phyloP scores from a whole-genome alignment of 805 yeast genomes.

The Spathaspora passalidarum region DNA sequence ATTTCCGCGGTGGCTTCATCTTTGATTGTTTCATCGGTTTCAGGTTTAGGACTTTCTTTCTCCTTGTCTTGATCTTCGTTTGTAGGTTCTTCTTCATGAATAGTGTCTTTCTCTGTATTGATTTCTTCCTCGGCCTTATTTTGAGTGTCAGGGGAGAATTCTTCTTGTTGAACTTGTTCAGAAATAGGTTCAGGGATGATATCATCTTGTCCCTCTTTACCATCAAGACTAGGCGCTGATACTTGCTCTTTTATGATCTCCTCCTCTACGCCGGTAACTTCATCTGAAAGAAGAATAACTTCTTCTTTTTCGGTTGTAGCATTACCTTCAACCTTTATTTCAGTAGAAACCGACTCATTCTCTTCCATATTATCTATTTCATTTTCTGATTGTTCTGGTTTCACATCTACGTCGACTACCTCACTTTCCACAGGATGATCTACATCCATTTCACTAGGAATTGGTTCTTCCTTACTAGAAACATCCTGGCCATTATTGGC shows the following conservation, averaged over 20 bases:
- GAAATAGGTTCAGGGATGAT: too few relatives aligned
- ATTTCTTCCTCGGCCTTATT: neutral
- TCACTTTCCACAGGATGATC: neutral
- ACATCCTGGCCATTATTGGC: neutral
- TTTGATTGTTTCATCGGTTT: neutral
- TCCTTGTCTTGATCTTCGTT: neutral
- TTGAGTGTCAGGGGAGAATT: too few relatives aligned
- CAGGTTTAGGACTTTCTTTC: neutral
- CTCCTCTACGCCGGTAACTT: neutral
- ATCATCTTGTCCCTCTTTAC: too few relatives aligned
- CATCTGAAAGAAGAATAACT: neutral
- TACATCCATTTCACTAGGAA: neutral
- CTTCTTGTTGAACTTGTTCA: too few relatives aligned
- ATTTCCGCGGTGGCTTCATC: neutral
- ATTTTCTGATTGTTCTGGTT: neutral
- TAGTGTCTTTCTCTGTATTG: neutral
- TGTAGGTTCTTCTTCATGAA: too few relatives aligned
- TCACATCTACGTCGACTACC: neutral
- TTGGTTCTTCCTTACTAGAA: neutral
- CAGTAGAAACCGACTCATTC: neutral
- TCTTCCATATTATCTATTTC: constrained; percentile 1
- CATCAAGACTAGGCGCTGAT: too few relatives aligned
- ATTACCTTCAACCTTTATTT: neutral
- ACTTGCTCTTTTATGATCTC: neutral
- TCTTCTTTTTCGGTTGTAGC: neutral